A percentile compares a stretch with the other conserved stretches of the same genome.
Conservation (phyloP, 345 rosid genomes). For the Lenwebbia sp. region DNA sequence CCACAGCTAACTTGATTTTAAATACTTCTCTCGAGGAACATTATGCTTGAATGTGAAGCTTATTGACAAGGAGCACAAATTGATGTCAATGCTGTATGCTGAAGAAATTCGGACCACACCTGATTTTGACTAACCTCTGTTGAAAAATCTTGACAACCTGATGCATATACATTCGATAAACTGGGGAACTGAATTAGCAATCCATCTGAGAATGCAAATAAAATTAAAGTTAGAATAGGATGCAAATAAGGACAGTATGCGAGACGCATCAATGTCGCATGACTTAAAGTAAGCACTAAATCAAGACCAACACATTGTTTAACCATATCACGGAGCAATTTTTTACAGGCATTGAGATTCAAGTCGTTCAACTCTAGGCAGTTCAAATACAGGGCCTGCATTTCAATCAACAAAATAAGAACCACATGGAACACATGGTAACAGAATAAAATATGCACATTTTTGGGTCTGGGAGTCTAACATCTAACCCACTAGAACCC, state of each 20-base stretch:
- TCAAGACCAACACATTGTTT: background rate
- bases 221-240: background rate
- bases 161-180: constrained; percentile 64
- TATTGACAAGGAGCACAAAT: background rate
- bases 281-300: background rate
- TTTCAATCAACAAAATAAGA: constrained; percentile 13
- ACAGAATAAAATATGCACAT: background rate
- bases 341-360: constrained; percentile 69
- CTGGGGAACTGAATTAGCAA: constrained; percentile 78
- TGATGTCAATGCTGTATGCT: background rate
- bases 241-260: background rate
- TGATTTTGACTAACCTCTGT: constrained; percentile 53
- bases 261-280: background rate
- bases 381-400: constrained; percentile 78
- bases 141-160: constrained; percentile 59
- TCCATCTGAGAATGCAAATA: constrained; percentile 29
- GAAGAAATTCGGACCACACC: constrained; percentile 22
- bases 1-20: no score
- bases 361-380: constrained; percentile 85
- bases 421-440: background rate
- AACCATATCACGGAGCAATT: constrained; percentile 56
- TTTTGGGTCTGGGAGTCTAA: constrained; percentile 21
- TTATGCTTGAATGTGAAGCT: no score
- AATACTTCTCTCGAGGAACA: no score
- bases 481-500: constrained; percentile 97